Base-by-base conservation (phyloP, 208 protist genomes). In the Acanthamoeba triangularis region DNA sequence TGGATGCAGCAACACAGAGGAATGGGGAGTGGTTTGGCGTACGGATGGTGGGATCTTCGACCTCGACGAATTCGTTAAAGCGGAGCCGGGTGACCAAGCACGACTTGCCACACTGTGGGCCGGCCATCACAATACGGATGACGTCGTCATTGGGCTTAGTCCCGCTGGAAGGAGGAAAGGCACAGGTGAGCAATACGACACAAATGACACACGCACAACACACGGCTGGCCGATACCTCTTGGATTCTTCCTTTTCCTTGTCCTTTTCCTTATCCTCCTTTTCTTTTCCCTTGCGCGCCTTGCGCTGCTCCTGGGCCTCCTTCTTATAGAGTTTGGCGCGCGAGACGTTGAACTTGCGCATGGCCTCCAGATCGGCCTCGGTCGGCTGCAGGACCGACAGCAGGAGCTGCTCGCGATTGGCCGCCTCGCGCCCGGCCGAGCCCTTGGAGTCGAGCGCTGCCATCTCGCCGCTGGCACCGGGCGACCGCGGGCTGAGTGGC, bases 251-350 rank as follows among this genome's bases (percentile, higher is more conserved):
- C 33, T 74, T 37, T 18, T 72, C 30, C 65, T 56, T 56, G 54
- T 74, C 33, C 33, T 74, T 37, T 25, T 74, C 33, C 20, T 59
- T 59, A 14, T 23, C 54, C 3, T 59, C 54, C 54, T 59, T 59
- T 6, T 80, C 72, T 25, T 80, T 80, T 8, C 37, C 72, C 72
- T 80, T 80, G 16, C 72, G 72, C 10, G 72, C 72, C 11, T 44
- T 35, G 72, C 72, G 72, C 37, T 80, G 72, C 72, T 80, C 72
- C 33, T 80, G 72, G 35, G 72, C 72, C 37, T 80, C 72, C 30
- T 80, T 80, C 72, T 80, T 80, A 35, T 80, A 80, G 23, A 80
- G 72, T 35, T 80, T 80, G 30, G n/a, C 23, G 30, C 72, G 72
- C 35, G 5, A 28, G 72, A 30, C 35, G 72, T 23, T 37, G 35